Base-by-base conservation (phyloP, 192 early-diverging fungal species). In the Coemansia sp. region DNA sequence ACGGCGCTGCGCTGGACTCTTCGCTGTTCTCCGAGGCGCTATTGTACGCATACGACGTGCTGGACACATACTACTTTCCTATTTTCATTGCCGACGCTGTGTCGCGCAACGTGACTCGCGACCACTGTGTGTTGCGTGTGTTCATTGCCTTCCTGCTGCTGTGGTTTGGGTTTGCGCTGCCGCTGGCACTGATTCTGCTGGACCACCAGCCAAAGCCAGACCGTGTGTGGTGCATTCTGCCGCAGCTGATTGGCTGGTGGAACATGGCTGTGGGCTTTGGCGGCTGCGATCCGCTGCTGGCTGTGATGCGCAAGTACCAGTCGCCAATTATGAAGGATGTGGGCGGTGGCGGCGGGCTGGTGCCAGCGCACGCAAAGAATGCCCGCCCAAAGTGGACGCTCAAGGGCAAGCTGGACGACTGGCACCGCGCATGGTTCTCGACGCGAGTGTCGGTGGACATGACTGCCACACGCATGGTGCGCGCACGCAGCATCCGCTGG, bases 1-100 rank as follows among this genome's bases (percentile, higher is more conserved):
- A 81, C 34, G 78, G 73, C 20, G 73, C 78, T 1, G 78, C 72
- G 2, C 66, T 81, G 28, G 78, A 81, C 15, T 22, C 62, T 10
- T 21, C 60, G 17, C 66, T 81, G 31, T 81, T 81, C 46, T 69
- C 66, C 5, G 78, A 75, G 25, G 78, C 78, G 0, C 60, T 81
- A 46, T 64, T 75, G 15, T 75, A 81, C 49, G 72, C 78, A 4
- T 75, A 81, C 61, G 72, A 81, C n/a, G 73, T 81, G 20, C 66
- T 81, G 48, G 78, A 81, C 59, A 81, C 78, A 2, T 75, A 75
- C 57, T 81, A 81, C 54, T 81, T 75, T 44, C 78, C 78, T 9
- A 75, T 81, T 3, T 81, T 81, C 20, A 63, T 75, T 10, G 61
- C 72, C 25, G 78, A 81, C 34, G 72, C 78, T 0, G 72, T 74